Evolutionary conservation across 805 yeast genomes (phyloP), one percentile per base, ranked within the genome.

Genomic region (Martiniozyma abietophila): DNA sequence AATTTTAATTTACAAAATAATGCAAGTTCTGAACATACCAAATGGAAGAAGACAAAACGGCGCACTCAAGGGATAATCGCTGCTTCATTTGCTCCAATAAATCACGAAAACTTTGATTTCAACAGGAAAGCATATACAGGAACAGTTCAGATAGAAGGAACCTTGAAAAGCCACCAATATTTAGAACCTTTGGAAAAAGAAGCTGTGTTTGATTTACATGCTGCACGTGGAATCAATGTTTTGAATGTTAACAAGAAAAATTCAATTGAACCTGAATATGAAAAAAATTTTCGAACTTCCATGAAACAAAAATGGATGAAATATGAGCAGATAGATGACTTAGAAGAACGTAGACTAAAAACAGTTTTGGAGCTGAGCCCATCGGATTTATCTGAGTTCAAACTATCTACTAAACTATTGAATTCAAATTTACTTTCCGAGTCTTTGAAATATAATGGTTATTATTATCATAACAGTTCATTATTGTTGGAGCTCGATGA

Each of bases 91-190:
- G 42, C 40, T 4, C 44, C 44, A 2, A 22, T 31, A 6, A 9
- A 27, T 7, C 25, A 34, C 18, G 18, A 36, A 5, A 27, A 27
- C 8, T 54, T 47, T 37, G 39, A 46, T 27, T 48, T 47, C 27
- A 43, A 48, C 22, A 43, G 58, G 31, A 27, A 40, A 9, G 33
- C 43, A 8, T 36, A 48, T 12, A 18, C 36, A 8, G 56, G 58
- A 1, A 49, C 61, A 2, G 44, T 50, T 4, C 58, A 56, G 31
- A 27, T 53, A 8, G 61, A 56, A 34, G 42, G 32, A 4, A 33
- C 26, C 15, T 11, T 19, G 8, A n/a, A n/a, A n/a, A n/a, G n/a
- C n/a, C n/a, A n/a, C n/a, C n/a, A n/a, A n/a, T n/a, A n/a, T 4
- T 28, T 31, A 7, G 10, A n/a, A 3, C 4, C 14, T 8, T 4